Percentiles rank a stretch among this genome's conserved stretches.
These are phyloP conservation scores for Cladosporium sphaerospermum DNA, from an alignment of 2,329 filamentous ascomycete species.

Conservation along the genomic window DNA sequence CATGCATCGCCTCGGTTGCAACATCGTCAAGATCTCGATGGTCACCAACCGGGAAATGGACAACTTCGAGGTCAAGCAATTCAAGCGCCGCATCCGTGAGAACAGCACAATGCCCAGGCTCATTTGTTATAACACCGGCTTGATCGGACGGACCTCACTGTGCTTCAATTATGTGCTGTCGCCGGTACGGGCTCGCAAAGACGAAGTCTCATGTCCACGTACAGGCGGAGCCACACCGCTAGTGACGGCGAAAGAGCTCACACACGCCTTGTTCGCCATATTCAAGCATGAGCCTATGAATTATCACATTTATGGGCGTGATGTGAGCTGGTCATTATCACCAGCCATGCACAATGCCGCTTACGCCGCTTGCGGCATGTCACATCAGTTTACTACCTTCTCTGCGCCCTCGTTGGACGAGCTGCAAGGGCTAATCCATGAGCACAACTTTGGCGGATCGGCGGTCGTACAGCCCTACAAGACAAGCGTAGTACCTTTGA, in stretches of 20 bases:
- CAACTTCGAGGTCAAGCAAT: conserved; percentile 54
- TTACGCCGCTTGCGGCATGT: conserved; percentile 60
- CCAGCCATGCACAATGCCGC: conserved; percentile 73
- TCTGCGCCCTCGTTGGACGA: conserved; percentile 58
- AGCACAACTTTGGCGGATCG: conserved; percentile 64
- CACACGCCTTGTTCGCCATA: conserved; percentile 58
- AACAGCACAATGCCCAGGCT: conserved; percentile 18
- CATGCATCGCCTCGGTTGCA: conserved; percentile 53
- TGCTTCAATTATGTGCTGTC: conserved; percentile 62
- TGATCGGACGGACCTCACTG: conserved; percentile 56
- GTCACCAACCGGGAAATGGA: conserved; percentile 54
- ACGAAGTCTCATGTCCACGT: neutral
- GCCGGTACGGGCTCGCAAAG: conserved; percentile 38
- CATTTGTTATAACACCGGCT: conserved; percentile 50
- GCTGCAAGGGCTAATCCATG: conserved; percentile 57
- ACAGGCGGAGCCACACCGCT: conserved; percentile 28
- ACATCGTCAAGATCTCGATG: conserved; percentile 56
- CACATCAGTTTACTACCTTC: conserved; percentile 59
- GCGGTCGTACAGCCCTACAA: conserved; percentile 70
- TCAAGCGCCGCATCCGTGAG: conserved; percentile 44
- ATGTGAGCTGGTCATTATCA: conserved; percentile 65
- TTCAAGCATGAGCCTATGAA: conserved; percentile 64
- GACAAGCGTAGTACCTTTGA: conserved; percentile 59
- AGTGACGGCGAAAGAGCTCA: conserved; percentile 58
- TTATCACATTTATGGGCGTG: conserved; percentile 68